A percentile compares a stretch with the other conserved stretches of the same genome.
These are phyloP conservation scores for Verticillium isaacii DNA, from an alignment of 2,329 filamentous ascomycete genomes.

Conservation along the genomic window DNA sequence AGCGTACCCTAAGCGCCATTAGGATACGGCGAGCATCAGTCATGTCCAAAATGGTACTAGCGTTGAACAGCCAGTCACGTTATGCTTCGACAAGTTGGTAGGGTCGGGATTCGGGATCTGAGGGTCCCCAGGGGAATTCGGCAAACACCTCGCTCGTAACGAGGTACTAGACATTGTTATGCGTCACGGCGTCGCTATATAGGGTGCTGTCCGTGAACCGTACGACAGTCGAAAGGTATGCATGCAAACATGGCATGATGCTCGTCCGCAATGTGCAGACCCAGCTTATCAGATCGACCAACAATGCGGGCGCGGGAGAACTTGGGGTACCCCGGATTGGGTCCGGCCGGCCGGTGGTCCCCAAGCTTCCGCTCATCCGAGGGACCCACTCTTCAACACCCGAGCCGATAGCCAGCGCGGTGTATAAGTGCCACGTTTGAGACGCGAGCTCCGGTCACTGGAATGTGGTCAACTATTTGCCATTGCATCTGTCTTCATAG, in stretches of 20 bases:
- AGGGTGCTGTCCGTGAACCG: neutral
- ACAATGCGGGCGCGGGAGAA: neutral
- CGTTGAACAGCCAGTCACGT: too few species aligned
- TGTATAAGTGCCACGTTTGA: neutral
- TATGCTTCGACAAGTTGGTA: too few species aligned
- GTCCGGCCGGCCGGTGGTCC: neutral
- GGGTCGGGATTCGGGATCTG: too few species aligned
- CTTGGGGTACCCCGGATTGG: neutral
- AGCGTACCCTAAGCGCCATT: too few species aligned
- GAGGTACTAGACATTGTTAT: too few species aligned
- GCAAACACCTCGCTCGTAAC: too few species aligned
- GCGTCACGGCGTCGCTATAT: too few species aligned
- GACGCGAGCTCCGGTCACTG: neutral
- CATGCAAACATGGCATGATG: neutral
- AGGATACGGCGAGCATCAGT: too few species aligned
- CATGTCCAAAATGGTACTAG: too few species aligned
- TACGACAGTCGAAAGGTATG: neutral
- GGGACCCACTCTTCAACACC: neutral
- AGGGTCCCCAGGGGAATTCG: too few species aligned
- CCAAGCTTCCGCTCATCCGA: slow-evolving; percentile 2
- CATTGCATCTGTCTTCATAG: neutral
- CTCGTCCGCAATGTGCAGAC: neutral
- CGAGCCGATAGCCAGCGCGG: neutral
- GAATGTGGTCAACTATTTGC: neutral
- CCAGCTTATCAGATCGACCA: neutral